phyloP scores from a whole-genome alignment of 202 grass and related monocot species.

The Brachypodium distachyon region DNA sequence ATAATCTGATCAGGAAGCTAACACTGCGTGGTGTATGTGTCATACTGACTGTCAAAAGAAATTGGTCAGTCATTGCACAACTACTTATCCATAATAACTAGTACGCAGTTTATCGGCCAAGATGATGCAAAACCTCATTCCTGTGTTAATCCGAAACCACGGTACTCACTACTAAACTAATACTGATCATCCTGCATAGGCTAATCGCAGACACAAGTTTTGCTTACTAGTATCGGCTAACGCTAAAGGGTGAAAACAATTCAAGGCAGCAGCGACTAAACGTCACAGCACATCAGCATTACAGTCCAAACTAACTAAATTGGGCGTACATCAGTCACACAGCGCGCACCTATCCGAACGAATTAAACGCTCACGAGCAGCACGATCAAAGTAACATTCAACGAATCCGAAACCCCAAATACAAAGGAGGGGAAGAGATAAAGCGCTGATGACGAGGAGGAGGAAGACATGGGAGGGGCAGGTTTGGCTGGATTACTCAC shows the following conservation, averaged over 20 bases:
- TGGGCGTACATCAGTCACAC: background rate
- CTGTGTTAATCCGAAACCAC: background rate
- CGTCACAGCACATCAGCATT: background rate
- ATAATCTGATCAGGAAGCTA: background rate
- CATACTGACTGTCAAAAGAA: background rate
- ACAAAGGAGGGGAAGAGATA: background rate
- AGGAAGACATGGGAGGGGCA: background rate
- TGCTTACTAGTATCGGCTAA: background rate
- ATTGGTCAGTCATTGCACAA: background rate
- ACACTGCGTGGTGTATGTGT: background rate
- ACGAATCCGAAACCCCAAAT: background rate
- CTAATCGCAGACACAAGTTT: background rate
- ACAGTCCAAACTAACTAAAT: background rate
- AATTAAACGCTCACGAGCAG: background rate
- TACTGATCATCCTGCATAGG: background rate
- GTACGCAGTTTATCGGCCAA: background rate
- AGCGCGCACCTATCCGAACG: background rate
- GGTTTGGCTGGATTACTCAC: constrained; percentile 37
- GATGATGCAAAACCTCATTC: background rate
- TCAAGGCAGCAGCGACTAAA: background rate
- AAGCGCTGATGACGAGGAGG: background rate
- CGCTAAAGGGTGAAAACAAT: background rate
- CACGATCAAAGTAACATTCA: constrained; percentile 1
- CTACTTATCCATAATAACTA: background rate
- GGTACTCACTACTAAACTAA: background rate